phyloP scores from a whole-genome alignment of 805 yeast genomes.

The Diddensiella santjacobensis region DNA sequence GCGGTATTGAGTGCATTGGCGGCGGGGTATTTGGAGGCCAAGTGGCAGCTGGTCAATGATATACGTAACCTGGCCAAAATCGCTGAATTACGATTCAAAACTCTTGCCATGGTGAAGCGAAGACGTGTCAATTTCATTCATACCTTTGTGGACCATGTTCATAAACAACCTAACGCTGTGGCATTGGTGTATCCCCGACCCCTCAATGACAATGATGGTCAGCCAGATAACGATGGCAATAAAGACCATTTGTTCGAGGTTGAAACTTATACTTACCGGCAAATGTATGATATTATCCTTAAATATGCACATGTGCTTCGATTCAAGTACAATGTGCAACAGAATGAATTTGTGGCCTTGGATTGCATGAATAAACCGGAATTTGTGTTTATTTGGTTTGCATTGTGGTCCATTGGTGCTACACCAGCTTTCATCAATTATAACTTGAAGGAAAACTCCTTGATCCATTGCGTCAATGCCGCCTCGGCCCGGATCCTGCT shows the following conservation, averaged over 20 bases:
- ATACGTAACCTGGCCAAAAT: constrained; percentile 42
- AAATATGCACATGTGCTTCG: constrained; percentile 62
- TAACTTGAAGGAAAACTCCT: constrained; percentile 67
- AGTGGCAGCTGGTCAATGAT: constrained; percentile 50
- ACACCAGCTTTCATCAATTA: constrained; percentile 82
- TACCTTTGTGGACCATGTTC: constrained; percentile 54
- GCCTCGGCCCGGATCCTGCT: constrained; percentile 63
- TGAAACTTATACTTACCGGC: constrained; percentile 63
- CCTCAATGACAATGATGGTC: constrained; percentile 8
- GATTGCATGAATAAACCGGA: constrained; percentile 81
- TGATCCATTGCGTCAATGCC: constrained; percentile 73
- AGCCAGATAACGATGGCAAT: constrained; percentile 29
- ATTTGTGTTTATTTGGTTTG: constrained; percentile 74
- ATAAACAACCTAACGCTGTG: constrained; percentile 43
- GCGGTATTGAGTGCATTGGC: constrained; percentile 27
- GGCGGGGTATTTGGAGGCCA: constrained; percentile 46
- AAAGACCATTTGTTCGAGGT: constrained; percentile 44
- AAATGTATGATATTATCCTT: constrained; percentile 63
- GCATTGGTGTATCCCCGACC: constrained; percentile 63
- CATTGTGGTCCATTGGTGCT: constrained; percentile 90
- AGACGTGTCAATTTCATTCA: constrained; percentile 61
- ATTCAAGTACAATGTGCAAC: constrained; percentile 57
- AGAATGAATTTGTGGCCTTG: constrained; percentile 68
- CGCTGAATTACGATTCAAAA: constrained; percentile 41
- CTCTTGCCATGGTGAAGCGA: constrained; percentile 36